Percentiles rank a stretch among this genome's conserved stretches.
phyloP scores from a whole-genome alignment of 148 eudicot genomes.

The Cornus florida region DNA sequence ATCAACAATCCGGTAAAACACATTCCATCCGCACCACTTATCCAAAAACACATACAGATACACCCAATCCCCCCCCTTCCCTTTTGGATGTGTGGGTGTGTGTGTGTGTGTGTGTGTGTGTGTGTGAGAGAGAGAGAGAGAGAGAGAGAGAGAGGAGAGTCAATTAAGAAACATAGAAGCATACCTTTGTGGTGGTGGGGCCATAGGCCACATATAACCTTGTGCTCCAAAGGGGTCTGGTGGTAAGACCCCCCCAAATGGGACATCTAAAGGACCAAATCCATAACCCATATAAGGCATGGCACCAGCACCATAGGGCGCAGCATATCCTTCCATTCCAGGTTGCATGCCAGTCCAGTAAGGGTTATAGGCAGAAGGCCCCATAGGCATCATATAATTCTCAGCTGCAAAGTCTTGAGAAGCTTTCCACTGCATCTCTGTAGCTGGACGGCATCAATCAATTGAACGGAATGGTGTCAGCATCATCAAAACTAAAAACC shows the following conservation, averaged over 20 bases:
- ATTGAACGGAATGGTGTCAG: neutral
- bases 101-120: too few species aligned
- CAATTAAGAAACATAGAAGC: conserved; percentile 3
- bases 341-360: conserved; percentile 82
- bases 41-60: neutral
- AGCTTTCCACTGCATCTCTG: conserved; percentile 79
- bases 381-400: conserved; percentile 64
- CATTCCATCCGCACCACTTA: neutral
- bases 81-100: neutral
- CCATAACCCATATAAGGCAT: conserved; percentile 82
- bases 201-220: conserved; percentile 52
- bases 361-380: conserved; percentile 62
- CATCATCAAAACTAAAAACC: conserved; percentile 10
- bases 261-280: conserved; percentile 60
- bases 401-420: conserved; percentile 60
- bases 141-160: neutral
- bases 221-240: conserved; percentile 66
- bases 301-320: conserved; percentile 63
- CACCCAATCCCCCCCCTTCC: too few species aligned
- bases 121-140: too few species aligned
- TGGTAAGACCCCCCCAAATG: conserved; percentile 57
- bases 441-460: conserved; percentile 36
- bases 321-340: conserved; percentile 54
- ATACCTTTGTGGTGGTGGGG: conserved; percentile 68
- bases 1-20: neutral